Evolutionary conservation across 495 filamentous ascomycete species (phyloP), one percentile per base, ranked within the genome.

Genomic region (Annulohypoxylon maeteangense): DNA sequence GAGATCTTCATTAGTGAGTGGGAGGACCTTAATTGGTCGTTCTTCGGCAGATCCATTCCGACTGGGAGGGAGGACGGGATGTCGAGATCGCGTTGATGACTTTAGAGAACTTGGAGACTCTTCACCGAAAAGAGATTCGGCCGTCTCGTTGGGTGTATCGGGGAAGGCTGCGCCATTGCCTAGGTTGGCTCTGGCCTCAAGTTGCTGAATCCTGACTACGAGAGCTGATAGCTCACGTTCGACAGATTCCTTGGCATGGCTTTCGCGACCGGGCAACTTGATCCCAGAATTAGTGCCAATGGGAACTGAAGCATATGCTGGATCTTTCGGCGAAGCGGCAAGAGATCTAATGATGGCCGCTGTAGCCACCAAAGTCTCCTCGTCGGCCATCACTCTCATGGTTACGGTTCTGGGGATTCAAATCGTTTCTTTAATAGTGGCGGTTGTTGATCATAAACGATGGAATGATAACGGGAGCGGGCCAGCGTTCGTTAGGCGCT

Each of bases 151-250:
- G 42, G 90, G 88, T 27, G 88, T 89, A 75, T 88, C 88, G 61
- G 90, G 89, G 66, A 90, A 86, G 40, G 80, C 80, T 66, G 87
- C 84, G 32, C 82, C 78, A 67, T 82, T 84, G 61, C 86, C 78
- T 76, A 85, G 85, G 65, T 69, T 86, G 76, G 89, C 87, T 80
- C 88, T 86, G 67, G 82, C 84, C 81, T 93, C 91, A 60, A 95
- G 84, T 63, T 86, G 85, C 70, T 91, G 88, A 56, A 95, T 83
- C 48, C 92, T 82, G 62, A 87, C 82, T 55, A 88, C 84, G 62
- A 95, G 84, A 59, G 89, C 87, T 59, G 88, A 86, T 54, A 95
- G 85, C 76, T 93, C 92, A 62, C 82, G 82, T 79, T 93, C 91
- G 51, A 95, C 86, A 48, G 84, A 83, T 65, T 82, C 80, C 81